phyloP scores from a whole-genome alignment of 371 early-diverging fungal species.

The Sporodiniella umbellata region DNA sequence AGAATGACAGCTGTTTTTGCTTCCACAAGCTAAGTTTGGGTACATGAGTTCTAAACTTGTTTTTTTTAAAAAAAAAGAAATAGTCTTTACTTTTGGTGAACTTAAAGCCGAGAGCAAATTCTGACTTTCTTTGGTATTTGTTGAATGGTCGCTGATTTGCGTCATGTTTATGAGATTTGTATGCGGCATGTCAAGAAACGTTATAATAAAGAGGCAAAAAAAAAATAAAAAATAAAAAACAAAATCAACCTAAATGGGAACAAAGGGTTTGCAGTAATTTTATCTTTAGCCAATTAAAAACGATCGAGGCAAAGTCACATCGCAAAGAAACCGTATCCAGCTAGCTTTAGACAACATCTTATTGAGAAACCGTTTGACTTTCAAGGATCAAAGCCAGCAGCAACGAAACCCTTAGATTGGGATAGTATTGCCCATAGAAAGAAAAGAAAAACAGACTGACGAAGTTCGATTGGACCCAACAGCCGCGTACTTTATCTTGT shows the following conservation, averaged over 20 bases:
- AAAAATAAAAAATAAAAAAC: neutral
- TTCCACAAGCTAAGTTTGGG: conserved; percentile 29
- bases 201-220: neutral
- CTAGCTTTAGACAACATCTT: too few species aligned
- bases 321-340: too few species aligned
- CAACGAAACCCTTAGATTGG: too few species aligned
- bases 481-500: too few species aligned
- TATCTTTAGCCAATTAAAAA: neutral
- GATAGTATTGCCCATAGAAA: too few species aligned
- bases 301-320: neutral
- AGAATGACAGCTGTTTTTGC: conserved; percentile 42
- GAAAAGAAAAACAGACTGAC: too few species aligned
- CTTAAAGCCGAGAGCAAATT: neutral
- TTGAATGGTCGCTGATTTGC: neutral
- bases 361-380: too few species aligned
- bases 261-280: neutral
- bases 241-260: neutral
- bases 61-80: neutral
- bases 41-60: neutral
- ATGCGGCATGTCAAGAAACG: neutral
- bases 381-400: too few species aligned
- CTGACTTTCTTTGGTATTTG: neutral
- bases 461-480: too few species aligned
- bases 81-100: too few species aligned
- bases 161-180: neutral